Conservation (phyloP, 2,329 filamentous ascomycete species). For the Ascochyta pisi region DNA sequence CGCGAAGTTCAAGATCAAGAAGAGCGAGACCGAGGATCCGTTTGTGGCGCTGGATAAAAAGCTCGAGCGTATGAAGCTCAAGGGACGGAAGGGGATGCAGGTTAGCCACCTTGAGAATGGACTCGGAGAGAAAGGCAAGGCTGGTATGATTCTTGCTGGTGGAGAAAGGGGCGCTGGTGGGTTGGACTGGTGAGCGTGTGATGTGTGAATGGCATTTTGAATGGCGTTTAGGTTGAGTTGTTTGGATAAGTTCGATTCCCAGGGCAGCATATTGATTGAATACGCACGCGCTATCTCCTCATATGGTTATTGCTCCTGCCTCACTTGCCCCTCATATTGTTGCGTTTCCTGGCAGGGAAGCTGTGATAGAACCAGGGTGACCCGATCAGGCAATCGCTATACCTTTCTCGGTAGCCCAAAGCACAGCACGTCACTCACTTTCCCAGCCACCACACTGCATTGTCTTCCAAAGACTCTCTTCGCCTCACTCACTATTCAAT, state of each 20-base stretch:
- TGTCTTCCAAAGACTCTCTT: too few relatives aligned
- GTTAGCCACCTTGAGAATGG: slow-evolving; percentile 56
- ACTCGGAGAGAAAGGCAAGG: slow-evolving; percentile 53
- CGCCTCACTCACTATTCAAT: too few relatives aligned
- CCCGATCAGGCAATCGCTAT: too few relatives aligned
- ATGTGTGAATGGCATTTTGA: neutral
- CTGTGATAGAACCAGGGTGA: too few relatives aligned
- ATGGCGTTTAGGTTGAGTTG: slow-evolving; percentile 1
- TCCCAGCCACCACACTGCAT: too few relatives aligned
- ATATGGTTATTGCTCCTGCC: too few relatives aligned
- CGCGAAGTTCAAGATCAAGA: slow-evolving; percentile 77
- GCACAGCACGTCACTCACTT: too few relatives aligned
- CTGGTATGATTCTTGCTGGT: slow-evolving; percentile 54
- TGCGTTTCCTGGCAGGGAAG: too few relatives aligned
- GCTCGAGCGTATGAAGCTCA: slow-evolving; percentile 55
- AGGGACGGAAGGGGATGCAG: slow-evolving; percentile 59
- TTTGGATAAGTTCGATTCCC: slow-evolving; percentile 4
- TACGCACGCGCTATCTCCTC: neutral
- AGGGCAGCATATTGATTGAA: neutral
- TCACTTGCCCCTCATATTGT: too few relatives aligned
- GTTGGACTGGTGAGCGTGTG: slow-evolving; percentile 52
- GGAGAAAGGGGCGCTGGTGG: slow-evolving; percentile 53
- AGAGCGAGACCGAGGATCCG: slow-evolving; percentile 67
- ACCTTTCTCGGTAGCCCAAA: too few relatives aligned
- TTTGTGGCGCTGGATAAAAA: slow-evolving; percentile 65